phyloP scores from a whole-genome alignment of 1,284 basidiomycete genomes.

The Ceratobasidium sp. region DNA sequence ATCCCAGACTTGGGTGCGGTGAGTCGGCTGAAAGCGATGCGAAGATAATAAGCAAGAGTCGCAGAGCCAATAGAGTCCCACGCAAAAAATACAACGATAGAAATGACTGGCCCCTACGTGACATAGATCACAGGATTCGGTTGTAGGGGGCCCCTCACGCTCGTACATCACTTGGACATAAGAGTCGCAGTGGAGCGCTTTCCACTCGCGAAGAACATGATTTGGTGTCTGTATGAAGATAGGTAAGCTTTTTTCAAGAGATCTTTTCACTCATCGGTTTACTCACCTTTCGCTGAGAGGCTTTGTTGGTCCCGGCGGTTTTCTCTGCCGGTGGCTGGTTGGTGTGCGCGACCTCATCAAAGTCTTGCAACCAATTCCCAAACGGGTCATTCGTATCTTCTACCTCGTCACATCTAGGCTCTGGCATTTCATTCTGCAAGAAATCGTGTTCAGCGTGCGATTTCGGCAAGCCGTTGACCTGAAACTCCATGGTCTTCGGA shows the following conservation, averaged over 20 bases:
- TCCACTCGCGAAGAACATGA: neutral
- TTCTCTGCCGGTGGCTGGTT: neutral
- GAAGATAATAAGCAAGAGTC: neutral
- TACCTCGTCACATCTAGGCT: neutral
- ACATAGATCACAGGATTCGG: neutral
- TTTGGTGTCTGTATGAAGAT: conserved; percentile 11
- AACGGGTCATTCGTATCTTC: neutral
- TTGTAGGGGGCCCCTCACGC: neutral
- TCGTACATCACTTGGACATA: neutral
- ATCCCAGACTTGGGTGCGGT: neutral
- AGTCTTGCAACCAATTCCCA: neutral
- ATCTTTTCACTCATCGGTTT: neutral
- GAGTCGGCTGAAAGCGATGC: neutral
- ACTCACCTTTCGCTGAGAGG: neutral
- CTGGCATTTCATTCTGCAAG: neutral
- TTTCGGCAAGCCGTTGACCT: neutral
- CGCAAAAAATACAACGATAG: neutral
- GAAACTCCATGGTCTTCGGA: neutral
- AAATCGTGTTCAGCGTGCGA: neutral
- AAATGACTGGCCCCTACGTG: neutral
- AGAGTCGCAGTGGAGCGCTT: neutral
- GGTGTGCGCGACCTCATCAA: neutral
- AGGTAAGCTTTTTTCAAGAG: too few species aligned
- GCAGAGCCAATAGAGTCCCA: neutral
- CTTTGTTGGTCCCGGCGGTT: neutral